Evolutionary conservation across 2,329 filamentous ascomycete genomes (phyloP).

Genomic region (Curvularia lunata): DNA sequence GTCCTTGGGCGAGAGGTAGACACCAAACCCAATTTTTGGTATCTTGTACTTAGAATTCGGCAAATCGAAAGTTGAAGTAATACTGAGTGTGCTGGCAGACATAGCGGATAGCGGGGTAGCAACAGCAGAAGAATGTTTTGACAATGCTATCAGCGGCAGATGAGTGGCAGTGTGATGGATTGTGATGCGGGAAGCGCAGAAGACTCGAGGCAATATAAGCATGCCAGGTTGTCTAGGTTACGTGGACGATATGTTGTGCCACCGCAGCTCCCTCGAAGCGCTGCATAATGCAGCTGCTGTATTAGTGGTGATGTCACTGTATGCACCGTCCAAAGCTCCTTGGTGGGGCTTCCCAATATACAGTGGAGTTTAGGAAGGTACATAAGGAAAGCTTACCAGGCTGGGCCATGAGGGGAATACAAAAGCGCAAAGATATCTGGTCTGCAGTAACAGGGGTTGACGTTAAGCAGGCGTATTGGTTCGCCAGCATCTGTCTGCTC

Average conservation of each 20-base stretch:
- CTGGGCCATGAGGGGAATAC: background rate
- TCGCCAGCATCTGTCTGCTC: background rate
- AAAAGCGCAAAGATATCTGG: background rate
- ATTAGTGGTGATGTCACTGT: constrained; percentile 29
- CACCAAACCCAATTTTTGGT: constrained; percentile 73
- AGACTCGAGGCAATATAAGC: constrained; percentile 12
- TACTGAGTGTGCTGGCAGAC: constrained; percentile 39
- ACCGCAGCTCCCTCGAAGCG: constrained; percentile 2
- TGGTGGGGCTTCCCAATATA: constrained; percentile 10
- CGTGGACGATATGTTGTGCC: background rate
- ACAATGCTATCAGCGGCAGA: constrained; percentile 13
- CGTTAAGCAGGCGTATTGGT: background rate
- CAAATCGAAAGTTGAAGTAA: constrained; percentile 59
- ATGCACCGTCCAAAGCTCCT: constrained; percentile 9
- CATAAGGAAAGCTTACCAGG: background rate
- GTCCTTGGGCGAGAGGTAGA: constrained; percentile 65
- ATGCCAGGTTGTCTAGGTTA: constrained; percentile 13
- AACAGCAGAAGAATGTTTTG: constrained; percentile 12
- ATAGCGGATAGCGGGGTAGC: constrained; percentile 22
- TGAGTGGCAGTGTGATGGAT: background rate
- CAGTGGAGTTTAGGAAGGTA: background rate
- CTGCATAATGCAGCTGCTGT: constrained; percentile 10
- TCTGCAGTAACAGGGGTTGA: background rate
- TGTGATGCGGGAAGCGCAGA: constrained; percentile 7
- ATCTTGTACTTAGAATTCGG: constrained; percentile 61